Evolutionary conservation across 805 yeast genomes (phyloP).

Genomic region (Debaryomyces tyrocola): DNA sequence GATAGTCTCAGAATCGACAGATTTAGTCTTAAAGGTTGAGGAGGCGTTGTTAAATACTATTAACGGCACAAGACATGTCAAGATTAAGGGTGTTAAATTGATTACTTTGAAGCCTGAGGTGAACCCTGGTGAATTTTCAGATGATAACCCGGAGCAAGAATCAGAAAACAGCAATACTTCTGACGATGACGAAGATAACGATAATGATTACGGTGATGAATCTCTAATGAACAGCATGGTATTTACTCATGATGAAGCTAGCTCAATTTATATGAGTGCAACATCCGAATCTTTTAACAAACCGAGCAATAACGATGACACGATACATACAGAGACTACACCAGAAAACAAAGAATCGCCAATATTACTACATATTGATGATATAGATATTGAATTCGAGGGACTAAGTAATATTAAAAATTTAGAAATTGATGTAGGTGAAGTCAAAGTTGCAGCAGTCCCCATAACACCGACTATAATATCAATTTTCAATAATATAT

Average conservation of each 20-base stretch:
- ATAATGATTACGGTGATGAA: constrained; percentile 35
- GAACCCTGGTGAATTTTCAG: constrained; percentile 24
- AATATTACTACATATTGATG: constrained; percentile 32
- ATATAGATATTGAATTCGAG: constrained; percentile 44
- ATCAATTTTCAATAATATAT: constrained; percentile 37
- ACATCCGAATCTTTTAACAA: constrained; percentile 48
- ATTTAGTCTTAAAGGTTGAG: constrained; percentile 34
- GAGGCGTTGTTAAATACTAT: constrained; percentile 34
- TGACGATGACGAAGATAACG: constrained; percentile 22
- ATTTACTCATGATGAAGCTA: constrained; percentile 67
- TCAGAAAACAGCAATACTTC: constrained; percentile 4
- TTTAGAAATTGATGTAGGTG: constrained; percentile 39
- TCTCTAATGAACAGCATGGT: constrained; percentile 58
- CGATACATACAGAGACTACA: background rate
- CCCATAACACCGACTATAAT: constrained; percentile 43
- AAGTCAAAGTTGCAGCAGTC: constrained; percentile 41
- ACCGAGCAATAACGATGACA: constrained; percentile 2
- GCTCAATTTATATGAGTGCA: constrained; percentile 82
- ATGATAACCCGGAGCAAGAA: background rate
- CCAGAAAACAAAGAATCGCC: constrained; percentile 10
- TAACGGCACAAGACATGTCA: constrained; percentile 47
- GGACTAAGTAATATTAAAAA: constrained; percentile 41
- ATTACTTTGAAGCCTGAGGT: constrained; percentile 41
- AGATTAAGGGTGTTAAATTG: constrained; percentile 40
- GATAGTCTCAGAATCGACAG: constrained; percentile 46